phyloP scores from a whole-genome alignment of 352 stramenopile species.

The Phytophthora pluvialis region DNA sequence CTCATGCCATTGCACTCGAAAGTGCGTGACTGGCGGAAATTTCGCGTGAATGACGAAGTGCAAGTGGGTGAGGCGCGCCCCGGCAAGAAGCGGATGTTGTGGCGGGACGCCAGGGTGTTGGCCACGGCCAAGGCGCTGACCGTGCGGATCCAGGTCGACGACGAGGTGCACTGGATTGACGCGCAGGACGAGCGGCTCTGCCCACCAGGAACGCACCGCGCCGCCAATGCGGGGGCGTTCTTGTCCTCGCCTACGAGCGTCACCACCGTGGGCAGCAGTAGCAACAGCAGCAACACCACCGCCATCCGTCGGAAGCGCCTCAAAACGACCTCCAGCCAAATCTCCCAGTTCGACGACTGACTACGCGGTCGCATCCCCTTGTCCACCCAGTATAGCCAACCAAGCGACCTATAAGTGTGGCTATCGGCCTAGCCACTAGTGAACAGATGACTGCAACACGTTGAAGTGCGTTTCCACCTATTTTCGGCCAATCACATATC shows the following conservation, averaged over 20 bases:
- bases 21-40: conserved; percentile 69
- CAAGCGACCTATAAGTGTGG: not conserved
- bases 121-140: conserved; percentile 34
- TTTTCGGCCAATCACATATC: conserved; percentile 20
- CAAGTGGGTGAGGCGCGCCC: conserved; percentile 49
- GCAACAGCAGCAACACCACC: conserved; percentile 9
- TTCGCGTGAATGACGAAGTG: conserved; percentile 56
- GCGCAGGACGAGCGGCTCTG: conserved; percentile 71
- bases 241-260: conserved; percentile 21
- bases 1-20: conserved; percentile 93
- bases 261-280: conserved; percentile 16
- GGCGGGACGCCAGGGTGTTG: conserved; percentile 54
- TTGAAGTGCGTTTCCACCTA: conserved; percentile 18
- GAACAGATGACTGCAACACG: conserved; percentile 13
- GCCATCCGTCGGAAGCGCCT: conserved; percentile 24
- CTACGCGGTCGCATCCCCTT: not conserved
- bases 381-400: not conserved
- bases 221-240: conserved; percentile 31
- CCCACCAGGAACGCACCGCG: conserved; percentile 58
- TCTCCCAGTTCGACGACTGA: conserved; percentile 24
- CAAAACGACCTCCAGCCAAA: conserved; percentile 22
- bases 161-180: conserved; percentile 57
- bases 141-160: conserved; percentile 55
- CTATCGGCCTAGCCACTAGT: not conserved
- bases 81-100: conserved; percentile 55